phyloP scores from a whole-genome alignment of 495 filamentous ascomycete genomes.

The Talaromyces ruber region DNA sequence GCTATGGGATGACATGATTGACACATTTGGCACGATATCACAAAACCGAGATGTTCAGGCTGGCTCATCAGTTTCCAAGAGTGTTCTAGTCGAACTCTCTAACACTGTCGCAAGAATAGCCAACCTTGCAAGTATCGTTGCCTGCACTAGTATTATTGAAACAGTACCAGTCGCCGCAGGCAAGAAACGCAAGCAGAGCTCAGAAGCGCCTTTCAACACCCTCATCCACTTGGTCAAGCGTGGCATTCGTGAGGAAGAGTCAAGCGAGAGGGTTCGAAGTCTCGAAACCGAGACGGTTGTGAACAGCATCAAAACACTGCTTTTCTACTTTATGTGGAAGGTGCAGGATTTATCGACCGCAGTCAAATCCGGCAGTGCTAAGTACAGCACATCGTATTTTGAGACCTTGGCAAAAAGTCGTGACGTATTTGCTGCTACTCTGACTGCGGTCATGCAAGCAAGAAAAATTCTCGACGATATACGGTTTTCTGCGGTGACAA shows the following conservation, averaged over 20 bases:
- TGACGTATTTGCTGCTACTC: slow-evolving; percentile 45
- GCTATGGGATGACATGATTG: slow-evolving; percentile 77
- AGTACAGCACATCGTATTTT: slow-evolving; percentile 45
- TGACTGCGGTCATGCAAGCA: slow-evolving; percentile 56
- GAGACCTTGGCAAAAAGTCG: slow-evolving; percentile 35
- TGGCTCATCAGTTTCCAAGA: slow-evolving; percentile 51
- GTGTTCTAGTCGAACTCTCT: slow-evolving; percentile 58
- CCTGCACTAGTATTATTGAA: slow-evolving; percentile 68
- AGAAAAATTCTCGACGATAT: slow-evolving; percentile 59
- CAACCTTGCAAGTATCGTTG: slow-evolving; percentile 71
- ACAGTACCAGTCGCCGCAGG: slow-evolving; percentile 28
- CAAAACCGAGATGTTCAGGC: slow-evolving; percentile 56
- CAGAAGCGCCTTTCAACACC: slow-evolving; percentile 51
- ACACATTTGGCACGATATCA: slow-evolving; percentile 57
- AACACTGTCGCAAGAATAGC: slow-evolving; percentile 78
- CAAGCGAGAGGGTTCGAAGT: slow-evolving; percentile 54
- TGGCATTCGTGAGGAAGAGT: slow-evolving; percentile 48
- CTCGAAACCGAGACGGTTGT: slow-evolving; percentile 68
- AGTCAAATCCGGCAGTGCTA: slow-evolving; percentile 26
- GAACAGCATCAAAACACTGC: slow-evolving; percentile 59
- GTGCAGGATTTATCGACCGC: slow-evolving; percentile 42
- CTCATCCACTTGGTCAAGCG: slow-evolving; percentile 61
- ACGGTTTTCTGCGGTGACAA: slow-evolving; percentile 63
- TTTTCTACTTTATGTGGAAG: slow-evolving; percentile 97
- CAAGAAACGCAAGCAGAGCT: slow-evolving; percentile 38